These are phyloP conservation scores for Nelumbo lutea DNA, from an alignment of 164 flowering plant species.

Conservation along the genomic window DNA sequence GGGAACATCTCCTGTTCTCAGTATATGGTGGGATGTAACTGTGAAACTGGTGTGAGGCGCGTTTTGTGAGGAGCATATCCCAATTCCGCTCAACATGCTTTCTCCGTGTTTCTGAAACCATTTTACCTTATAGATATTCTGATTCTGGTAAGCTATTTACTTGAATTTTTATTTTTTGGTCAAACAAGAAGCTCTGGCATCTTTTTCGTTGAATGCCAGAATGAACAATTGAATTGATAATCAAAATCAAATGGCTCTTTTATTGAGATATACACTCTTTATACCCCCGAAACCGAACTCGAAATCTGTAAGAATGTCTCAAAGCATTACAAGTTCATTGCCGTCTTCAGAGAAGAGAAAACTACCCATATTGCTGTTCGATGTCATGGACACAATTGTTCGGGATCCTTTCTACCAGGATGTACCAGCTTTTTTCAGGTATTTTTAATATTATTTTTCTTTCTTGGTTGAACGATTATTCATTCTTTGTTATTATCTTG, in stretches of 20 bases:
- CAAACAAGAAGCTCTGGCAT: too few species aligned
- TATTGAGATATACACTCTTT: constrained; percentile 12
- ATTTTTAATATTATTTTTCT: background rate
- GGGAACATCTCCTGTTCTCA: too few species aligned
- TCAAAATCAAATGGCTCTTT: constrained; percentile 4
- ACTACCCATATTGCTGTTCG: constrained; percentile 82
- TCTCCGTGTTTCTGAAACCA: too few species aligned
- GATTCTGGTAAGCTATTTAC: too few species aligned
- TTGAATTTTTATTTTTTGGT: too few species aligned
- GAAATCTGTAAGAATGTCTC: constrained; percentile 17
- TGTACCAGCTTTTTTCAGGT: constrained; percentile 89
- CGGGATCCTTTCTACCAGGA: constrained; percentile 91
- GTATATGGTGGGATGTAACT: too few species aligned
- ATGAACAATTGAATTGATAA: too few species aligned
- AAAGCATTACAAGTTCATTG: background rate
- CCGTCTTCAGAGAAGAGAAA: constrained; percentile 26
- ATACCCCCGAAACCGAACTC: constrained; percentile 7
- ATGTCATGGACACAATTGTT: constrained; percentile 88
- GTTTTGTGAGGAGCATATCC: too few species aligned
- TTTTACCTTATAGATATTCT: too few species aligned
- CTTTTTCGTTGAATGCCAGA: too few species aligned
- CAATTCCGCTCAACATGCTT: too few species aligned
- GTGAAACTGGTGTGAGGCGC: too few species aligned
- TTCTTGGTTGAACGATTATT: background rate
- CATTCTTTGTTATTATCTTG: background rate